Percentiles rank a stretch among this genome's conserved stretches.
phyloP scores from a whole-genome alignment of 1,284 basidiomycete species.

The Pulchroboletus neoregius region DNA sequence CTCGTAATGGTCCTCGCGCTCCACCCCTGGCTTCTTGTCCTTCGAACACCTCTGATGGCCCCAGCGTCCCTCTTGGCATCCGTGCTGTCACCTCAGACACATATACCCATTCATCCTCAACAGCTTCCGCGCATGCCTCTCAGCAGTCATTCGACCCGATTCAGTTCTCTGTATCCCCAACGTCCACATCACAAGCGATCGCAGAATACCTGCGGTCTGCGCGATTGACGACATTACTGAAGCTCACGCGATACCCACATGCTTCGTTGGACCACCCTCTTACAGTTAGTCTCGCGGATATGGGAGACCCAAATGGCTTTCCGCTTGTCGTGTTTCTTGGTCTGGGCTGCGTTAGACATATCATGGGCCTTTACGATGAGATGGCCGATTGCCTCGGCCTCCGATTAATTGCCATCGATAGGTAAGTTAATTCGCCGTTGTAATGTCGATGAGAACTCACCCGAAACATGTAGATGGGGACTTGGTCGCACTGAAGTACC shows the following conservation, averaged over 20 bases:
- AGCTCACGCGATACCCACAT: slow-evolving; percentile 74
- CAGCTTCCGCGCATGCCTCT: slow-evolving; percentile 42
- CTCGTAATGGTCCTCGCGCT: slow-evolving; percentile 12
- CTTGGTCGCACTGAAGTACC: slow-evolving; percentile 81
- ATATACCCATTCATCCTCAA: slow-evolving; percentile 36
- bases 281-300: slow-evolving; percentile 89
- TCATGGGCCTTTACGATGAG: slow-evolving; percentile 94
- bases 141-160: slow-evolving; percentile 44
- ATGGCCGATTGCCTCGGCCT: slow-evolving; percentile 86
- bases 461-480: slow-evolving; percentile 67
- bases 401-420: slow-evolving; percentile 90
- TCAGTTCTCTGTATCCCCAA: slow-evolving; percentile 41
- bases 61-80: slow-evolving; percentile 23
- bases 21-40: slow-evolving; percentile 23
- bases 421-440: slow-evolving; percentile 43
- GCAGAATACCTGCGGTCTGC: slow-evolving; percentile 83
- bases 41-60: slow-evolving; percentile 31
- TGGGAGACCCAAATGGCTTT: slow-evolving; percentile 78
- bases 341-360: slow-evolving; percentile 88
- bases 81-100: slow-evolving; percentile 19
- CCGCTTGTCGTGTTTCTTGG: slow-evolving; percentile 92
- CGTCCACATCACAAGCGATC: slow-evolving; percentile 62
- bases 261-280: slow-evolving; percentile 67
- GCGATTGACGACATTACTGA: slow-evolving; percentile 78
- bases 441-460: slow-evolving; percentile 14